Conservation (phyloP, 164 flowering plant genomes). For the Stephania cephalantha region DNA sequence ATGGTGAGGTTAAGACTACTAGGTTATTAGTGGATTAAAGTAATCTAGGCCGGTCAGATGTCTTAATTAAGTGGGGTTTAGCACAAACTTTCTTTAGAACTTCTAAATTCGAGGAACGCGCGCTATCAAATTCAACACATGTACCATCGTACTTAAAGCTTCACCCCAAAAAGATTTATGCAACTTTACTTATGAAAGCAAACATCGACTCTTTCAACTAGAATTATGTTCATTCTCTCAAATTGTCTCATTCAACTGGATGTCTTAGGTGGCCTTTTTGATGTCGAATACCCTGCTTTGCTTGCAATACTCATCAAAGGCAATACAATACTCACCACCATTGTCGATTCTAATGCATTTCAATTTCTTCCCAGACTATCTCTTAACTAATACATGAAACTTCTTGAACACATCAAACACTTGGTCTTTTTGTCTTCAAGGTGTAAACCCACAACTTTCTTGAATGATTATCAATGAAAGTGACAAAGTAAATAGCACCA, state of each 20-base stretch:
- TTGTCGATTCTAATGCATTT: neutral
- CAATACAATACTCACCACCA: neutral
- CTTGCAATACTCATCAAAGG: too few species aligned
- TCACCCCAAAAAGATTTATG: constrained; percentile 1
- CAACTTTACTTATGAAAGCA: neutral
- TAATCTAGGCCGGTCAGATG: too few species aligned
- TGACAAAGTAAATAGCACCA: neutral
- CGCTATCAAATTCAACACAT: neutral
- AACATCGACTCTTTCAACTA: neutral
- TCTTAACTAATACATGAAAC: constrained; percentile 1
- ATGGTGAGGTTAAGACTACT: too few species aligned
- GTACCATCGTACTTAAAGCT: neutral
- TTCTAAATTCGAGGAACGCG: neutral
- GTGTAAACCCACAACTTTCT: neutral
- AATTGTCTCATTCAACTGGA: too few species aligned
- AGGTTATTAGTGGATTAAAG: too few species aligned
- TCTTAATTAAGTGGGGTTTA: too few species aligned
- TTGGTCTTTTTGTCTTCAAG: neutral
- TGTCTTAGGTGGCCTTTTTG: too few species aligned
- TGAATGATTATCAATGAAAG: too few species aligned
- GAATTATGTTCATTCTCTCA: neutral
- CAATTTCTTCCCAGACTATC: neutral
- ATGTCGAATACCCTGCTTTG: too few species aligned
- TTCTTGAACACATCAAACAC: neutral
- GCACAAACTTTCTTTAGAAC: too few species aligned